Evolutionary conservation across 2,329 filamentous ascomycete genomes (phyloP), one percentile per base, ranked within the genome.

Genomic region (Penicillium griseofulvum): DNA sequence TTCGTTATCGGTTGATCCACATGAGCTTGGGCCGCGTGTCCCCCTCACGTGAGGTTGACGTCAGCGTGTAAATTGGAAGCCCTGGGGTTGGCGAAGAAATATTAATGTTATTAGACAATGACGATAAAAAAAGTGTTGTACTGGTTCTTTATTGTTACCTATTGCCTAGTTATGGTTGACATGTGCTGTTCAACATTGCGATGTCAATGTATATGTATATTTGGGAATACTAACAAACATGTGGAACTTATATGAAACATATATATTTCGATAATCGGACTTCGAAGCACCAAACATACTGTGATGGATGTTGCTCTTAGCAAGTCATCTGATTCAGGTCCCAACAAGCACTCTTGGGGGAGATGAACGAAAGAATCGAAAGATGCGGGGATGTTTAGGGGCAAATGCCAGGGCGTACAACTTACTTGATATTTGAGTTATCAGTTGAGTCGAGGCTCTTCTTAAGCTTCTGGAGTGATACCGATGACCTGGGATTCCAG

Each of bases 41-140:
- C 24, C 24, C 51, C 52, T 65, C 63, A 65, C 63, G 63, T 65
- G 63, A 65, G 46, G 11, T 33, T 62, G 60, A 64, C 60, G 55
- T 63, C 55, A 58, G 46, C 36, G n/a, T 24, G 24, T 41, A 28
- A 41, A 34, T 55, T 37, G 43, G 43, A n/a, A 26, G 38, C 38
- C 16, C 11, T 44, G 12, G 17, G 29, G 42, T 33, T 22, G 28
- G 42, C 28, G 28, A 45, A 17, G 22, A 44, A 45, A 45, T 14
- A n/a, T 33, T n/a, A 5, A 12, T 33, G 29, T 44, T 33, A 44
- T 31, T 16, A 31, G 12, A 29, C 24, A 26, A 17, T 12, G 44
- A 7, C 5, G 3, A 26, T 9, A 17, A 26, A 24, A 16, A 31
- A 10, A 22, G 2, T 24, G 2, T 24, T n/a, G 9, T 17, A 3